Evolutionary conservation across 352 stramenopile species (phyloP), one percentile per base, ranked within the genome.

Genomic region (Aphanomyces astaci): DNA sequence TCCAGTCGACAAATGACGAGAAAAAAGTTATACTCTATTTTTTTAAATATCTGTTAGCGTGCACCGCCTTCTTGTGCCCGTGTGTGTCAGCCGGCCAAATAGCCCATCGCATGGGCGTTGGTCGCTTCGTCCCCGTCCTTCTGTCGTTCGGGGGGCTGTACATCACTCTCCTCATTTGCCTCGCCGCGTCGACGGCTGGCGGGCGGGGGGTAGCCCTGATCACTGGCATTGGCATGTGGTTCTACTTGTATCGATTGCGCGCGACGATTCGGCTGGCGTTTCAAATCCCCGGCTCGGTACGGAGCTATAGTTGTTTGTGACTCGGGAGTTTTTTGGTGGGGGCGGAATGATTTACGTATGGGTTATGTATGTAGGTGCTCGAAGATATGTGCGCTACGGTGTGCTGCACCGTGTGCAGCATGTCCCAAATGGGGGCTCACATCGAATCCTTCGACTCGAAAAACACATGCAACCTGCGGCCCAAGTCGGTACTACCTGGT

Each of bases 81-180:
- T 87, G 77, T 51, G 75, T 86, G 48, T 76, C 76, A 19, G 22
- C 84, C 53, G 78, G 76, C 0, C 79, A 87, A 49, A 75, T 86
- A 52, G 75, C 75, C 0, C 70, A 73, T 11, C 76, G 79, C 19
- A 39, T 87, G 11, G 74, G 73, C 7, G 54, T 80, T 22, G 69
- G 68, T 10, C 73, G 72, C 7, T 86, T 78, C 70, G 2, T 15
- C 40, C 45, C 48, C 31, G 72, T 40, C 25, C 39, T 72, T 2
- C 0, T 68, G 15, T 5, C 10, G 1, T 63, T 63, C 46, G 54
- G 54, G 15, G 28, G 15, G 54, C 13, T 63, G 24, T 63, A 46
- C 33, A 15, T 10, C 30, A 46, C 46, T 17, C 46, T 27, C 54
- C 15, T 32, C 30, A 46, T 63, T 32, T 59, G 62, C 51, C 40